Evolutionary conservation across 2,329 filamentous ascomycete species (phyloP).

Genomic region (Volutella citrinella): DNA sequence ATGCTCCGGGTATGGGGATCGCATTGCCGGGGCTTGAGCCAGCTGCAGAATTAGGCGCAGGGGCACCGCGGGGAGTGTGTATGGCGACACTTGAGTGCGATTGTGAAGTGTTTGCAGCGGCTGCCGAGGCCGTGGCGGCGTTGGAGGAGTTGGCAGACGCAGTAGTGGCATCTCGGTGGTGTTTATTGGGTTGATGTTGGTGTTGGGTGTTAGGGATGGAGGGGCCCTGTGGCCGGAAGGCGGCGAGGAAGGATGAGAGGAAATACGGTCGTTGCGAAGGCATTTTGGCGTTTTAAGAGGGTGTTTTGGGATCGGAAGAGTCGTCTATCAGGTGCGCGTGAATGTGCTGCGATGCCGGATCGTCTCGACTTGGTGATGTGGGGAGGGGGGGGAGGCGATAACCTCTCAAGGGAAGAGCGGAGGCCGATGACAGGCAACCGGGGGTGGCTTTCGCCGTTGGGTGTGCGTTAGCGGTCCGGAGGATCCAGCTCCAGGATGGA

Average conservation of each 20-base stretch:
- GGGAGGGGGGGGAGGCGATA: slow-evolving; percentile 1
- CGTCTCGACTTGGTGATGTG: too few species aligned
- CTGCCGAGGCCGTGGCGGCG: slow-evolving; percentile 25
- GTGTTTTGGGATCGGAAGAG: neutral
- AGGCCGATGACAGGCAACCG: too few species aligned
- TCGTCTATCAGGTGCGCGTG: neutral
- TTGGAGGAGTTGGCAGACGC: slow-evolving; percentile 19
- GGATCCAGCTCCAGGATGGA: slow-evolving; percentile 8
- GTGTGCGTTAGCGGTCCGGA: too few species aligned
- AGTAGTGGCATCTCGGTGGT: too few species aligned
- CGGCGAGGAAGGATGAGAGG: slow-evolving; percentile 54
- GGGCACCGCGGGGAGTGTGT: slow-evolving; percentile 24
- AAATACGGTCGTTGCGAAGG: slow-evolving; percentile 54
- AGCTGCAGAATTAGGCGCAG: slow-evolving; percentile 13
- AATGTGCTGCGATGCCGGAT: too few species aligned
- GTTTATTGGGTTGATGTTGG: slow-evolving; percentile 25
- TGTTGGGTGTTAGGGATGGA: slow-evolving; percentile 34
- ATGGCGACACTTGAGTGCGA: slow-evolving; percentile 28
- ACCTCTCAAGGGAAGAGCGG: too few species aligned
- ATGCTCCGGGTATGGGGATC: slow-evolving; percentile 39
- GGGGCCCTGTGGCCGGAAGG: slow-evolving; percentile 46
- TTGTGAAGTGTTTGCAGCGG: slow-evolving; percentile 18
- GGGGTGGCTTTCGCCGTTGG: too few species aligned
- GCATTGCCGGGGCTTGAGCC: slow-evolving; percentile 19
- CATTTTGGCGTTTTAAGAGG: slow-evolving; percentile 30